phyloP scores from a whole-genome alignment of 129 eudicot genomes.

The Heracleum sosnowskyi region DNA sequence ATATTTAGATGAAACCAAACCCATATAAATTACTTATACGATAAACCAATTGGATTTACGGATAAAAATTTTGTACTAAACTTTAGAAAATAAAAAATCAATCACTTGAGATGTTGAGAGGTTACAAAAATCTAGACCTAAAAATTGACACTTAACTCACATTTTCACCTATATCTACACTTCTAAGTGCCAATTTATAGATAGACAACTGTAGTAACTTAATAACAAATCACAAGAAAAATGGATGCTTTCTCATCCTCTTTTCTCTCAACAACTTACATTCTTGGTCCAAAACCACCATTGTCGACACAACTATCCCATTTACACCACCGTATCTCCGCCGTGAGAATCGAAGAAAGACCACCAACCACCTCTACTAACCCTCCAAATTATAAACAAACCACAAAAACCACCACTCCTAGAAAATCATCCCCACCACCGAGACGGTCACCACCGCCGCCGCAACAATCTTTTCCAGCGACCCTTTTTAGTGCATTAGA shows the following conservation, averaged over 20 bases:
- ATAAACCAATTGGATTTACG: too few species aligned
- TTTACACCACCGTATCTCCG: conserved; percentile 13
- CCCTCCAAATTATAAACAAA: not conserved
- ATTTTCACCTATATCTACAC: too few species aligned
- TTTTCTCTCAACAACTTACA: conserved; percentile 22
- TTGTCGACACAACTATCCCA: not conserved
- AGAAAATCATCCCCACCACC: not conserved
- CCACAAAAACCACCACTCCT: not conserved
- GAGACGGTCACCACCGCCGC: not conserved
- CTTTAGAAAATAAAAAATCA: too few species aligned
- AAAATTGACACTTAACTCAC: not conserved
- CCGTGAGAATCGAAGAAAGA: conserved; percentile 13
- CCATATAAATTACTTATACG: too few species aligned
- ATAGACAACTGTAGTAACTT: not conserved
- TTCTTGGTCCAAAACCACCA: not conserved
- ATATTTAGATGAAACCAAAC: too few species aligned
- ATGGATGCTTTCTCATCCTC: conserved; percentile 51
- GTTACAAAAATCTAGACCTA: not conserved
- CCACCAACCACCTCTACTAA: conserved; percentile 18
- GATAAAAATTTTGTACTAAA: too few species aligned
- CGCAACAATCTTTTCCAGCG: conserved; percentile 23
- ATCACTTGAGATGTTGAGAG: not conserved
- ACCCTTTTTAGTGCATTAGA: conserved; percentile 33
- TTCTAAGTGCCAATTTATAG: not conserved
- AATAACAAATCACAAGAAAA: too few species aligned